Conservation (phyloP, 495 filamentous ascomycete genomes). For the Cryomyces minteri region DNA sequence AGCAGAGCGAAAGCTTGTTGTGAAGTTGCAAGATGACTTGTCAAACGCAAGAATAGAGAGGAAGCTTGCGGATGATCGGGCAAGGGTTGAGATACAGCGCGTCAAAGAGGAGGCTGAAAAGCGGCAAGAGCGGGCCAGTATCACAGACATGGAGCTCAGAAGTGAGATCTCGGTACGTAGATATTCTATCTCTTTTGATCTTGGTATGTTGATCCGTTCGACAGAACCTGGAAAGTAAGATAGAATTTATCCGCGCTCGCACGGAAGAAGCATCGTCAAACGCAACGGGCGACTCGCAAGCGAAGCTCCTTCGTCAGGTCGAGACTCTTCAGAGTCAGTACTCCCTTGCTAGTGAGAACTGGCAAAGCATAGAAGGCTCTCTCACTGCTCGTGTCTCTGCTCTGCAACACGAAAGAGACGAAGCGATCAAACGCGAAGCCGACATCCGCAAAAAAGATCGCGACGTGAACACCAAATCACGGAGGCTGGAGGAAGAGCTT, state of each 20-base stretch:
- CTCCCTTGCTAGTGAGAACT: conserved; percentile 84
- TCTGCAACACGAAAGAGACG: conserved; percentile 81
- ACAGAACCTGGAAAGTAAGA: conserved; percentile 66
- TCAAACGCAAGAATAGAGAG: conserved; percentile 58
- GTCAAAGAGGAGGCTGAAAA: conserved; percentile 53
- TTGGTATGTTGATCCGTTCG: not conserved
- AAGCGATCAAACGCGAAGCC: conserved; percentile 60
- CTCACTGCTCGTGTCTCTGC: conserved; percentile 51
- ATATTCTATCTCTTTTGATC: not conserved
- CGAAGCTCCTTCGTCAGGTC: conserved; percentile 79
- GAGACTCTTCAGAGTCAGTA: conserved; percentile 96
- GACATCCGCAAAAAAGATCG: conserved; percentile 75
- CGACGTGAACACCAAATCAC: conserved; percentile 56
- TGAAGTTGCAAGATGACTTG: conserved; percentile 56
- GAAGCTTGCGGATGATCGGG: conserved; percentile 47
- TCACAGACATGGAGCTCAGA: conserved; percentile 62
- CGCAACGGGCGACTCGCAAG: conserved; percentile 39
- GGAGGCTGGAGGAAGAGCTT: conserved; percentile 65
- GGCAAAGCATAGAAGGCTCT: conserved; percentile 85
- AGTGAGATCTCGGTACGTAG: conserved; percentile 44
- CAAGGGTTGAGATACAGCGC: conserved; percentile 48
- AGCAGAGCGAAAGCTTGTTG: conserved; percentile 42
- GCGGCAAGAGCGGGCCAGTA: conserved; percentile 50
- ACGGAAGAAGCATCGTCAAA: conserved; percentile 81
- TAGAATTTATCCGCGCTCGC: conserved; percentile 68